Base-by-base conservation (phyloP, 1,139 yeast species). In the Debaryomyces robertsiae region DNA sequence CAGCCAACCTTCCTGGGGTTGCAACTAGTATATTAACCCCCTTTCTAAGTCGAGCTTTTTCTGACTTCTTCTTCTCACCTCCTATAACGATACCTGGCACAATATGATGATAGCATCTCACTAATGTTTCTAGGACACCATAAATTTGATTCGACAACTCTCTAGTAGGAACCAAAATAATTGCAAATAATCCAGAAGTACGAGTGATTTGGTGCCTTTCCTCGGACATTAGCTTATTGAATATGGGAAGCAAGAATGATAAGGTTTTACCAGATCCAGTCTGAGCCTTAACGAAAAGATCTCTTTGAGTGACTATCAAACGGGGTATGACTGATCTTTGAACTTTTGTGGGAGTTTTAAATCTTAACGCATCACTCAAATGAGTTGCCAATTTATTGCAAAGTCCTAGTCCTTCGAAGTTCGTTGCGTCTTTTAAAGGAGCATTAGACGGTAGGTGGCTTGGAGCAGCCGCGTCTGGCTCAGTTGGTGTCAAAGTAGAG, bases 191-290 rank as follows among this genome's bases (percentile, higher is more conserved):
- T 2, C 98, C 98, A 4, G 88, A 77, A n/a, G 79, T 76, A 54
- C 98, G 77, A 34, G 73, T 73, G 37, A 83, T 63, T 29, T 73
- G 73, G 34, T 66, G 60, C 28, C 70, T 61, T 33, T 76, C 63
- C 46, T 66, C 70, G 47, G 52, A 51, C 84, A 88, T 81, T 27
- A 93, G 66, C 48, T 78, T 73, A 49, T 84, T 81, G 48, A 88
- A 64, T n/a, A 93, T 82, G 0, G 98, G 98, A 36, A 93, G 67
- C 10, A 84, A 69, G 59, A 88, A 93, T 0, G 98, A 82, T 45
- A 91, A 65, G 0, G 98, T 90, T 60, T 91, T 91, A 61, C 98
- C 98, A 0, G 96, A 88, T 40, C 98, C 98, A 0, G 98, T 91
- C 62, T 90, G 97, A 0, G 98, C 96, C 56, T 88, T 94, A 38